Base-by-base conservation (phyloP, 345 rosid species). In the Salix caprea region DNA sequence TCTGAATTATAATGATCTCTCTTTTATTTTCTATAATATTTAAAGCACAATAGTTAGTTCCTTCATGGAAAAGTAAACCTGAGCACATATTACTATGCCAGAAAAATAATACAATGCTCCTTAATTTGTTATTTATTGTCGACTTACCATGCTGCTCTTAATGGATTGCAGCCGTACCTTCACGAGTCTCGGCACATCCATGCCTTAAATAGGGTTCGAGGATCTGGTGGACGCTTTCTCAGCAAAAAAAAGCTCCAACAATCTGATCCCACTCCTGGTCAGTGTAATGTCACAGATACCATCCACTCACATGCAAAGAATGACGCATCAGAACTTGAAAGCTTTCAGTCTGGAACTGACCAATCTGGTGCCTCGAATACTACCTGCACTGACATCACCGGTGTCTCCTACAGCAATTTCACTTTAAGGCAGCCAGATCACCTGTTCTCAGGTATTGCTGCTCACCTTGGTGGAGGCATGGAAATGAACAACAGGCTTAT, bases 171-270 rank as follows among this genome's bases (percentile, higher is more conserved):
- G 91, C 89, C 90, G 4, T 88, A 86, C 70, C 89, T 86, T 65
- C 91, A 88, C 1, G 89, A 88, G 79, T 86, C 91, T n/a, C 74
- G 91, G 68, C 91, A 88, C 69, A 72, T 65, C 54, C 91, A 88
- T 76, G 91, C 91, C 2, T 34, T 86, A 50, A 88, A 79, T 34
- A 78, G 91, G 82, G 81, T 79, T 40, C 74, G 91, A 67, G 91
- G 91, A n/a, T 75, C 86, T 3, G 88, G 89, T 10, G 91, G 91
- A 18, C 87, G 89, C 23, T 88, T 88, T 77, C 84, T 88, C 77
- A 76, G 85, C 81, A 71, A 71, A 7, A 86, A 88, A 60, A 83
- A 71, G 76, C 73, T 54, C 56, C 83, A 67, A 54, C 78, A 77
- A n/a, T 13, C 71, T 5, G 34, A 69, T 65, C 64, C 74, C 10